Evolutionary conservation across 768 basidiomycete species (phyloP), one percentile per base, ranked within the genome.

Genomic region (Lentinula sp.): DNA sequence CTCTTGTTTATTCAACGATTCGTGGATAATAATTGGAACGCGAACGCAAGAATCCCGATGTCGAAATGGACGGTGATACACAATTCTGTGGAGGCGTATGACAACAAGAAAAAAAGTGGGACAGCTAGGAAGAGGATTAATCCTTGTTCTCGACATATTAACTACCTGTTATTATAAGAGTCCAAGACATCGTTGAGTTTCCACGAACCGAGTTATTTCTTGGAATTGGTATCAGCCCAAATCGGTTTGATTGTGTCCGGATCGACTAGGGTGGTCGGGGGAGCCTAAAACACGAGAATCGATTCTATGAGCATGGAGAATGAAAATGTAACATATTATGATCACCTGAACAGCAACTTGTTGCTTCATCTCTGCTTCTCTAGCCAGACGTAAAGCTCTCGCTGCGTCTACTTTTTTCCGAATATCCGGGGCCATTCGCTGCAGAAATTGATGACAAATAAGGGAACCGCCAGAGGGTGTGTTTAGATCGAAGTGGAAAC

Each of bases 371-470:
- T 79, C 81, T 52, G 75, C 75, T 73, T 87, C 87, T 68, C 79
- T 76, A 3, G 80, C 78, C 10, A 79, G 65, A 35, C 87, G 79
- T 7, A 79, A 72, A 15, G 79, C 79, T 39, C 84, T 80, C 60
- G 79, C 76, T 2, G 81, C 81, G 65, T 89, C 87, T 16, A 88
- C 87, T 65, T 82, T 83, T 51, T 82, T 79, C 65, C 78, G 80
- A 63, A 88, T 70, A 73, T 86, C 85, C 63, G 87, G 87, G 20
- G 87, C 79, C 78, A 89, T 77, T 69, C 78, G 74, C 86, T 88
- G 63, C 6, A 58, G 4, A 9, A 3, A 13, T 20, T 23, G 6
- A 57, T 12, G 15, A 39, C 5, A 42, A 7, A n/a, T 4, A 9
- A 15, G 55, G 8, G 5, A 13, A 39, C 32, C 32, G 12, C 32